phyloP scores from a whole-genome alignment of 2,329 filamentous ascomycete species.

The Onygenales sp. region DNA sequence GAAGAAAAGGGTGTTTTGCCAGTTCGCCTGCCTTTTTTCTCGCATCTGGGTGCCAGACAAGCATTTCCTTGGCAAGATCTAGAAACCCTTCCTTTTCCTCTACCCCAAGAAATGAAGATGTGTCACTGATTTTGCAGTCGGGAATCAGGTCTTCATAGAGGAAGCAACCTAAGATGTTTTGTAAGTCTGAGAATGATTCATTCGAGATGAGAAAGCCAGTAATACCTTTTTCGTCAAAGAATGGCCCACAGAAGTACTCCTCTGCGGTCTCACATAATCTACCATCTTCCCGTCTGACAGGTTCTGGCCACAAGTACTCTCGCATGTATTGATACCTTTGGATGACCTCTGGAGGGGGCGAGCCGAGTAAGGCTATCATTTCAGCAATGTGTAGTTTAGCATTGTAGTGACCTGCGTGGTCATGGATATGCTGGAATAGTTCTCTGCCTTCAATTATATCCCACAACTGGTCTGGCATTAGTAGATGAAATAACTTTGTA shows the following conservation, averaged over 20 bases:
- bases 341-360: constrained; percentile 22
- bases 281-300: constrained; percentile 9
- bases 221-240: constrained; percentile 18
- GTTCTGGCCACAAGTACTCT: constrained; percentile 11
- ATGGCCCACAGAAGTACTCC: constrained; percentile 18
- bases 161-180: constrained; percentile 20
- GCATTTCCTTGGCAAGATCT: constrained; percentile 22
- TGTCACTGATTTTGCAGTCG: constrained; percentile 20
- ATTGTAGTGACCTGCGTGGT: constrained; percentile 20
- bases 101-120: constrained; percentile 18
- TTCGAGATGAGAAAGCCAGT: constrained; percentile 8
- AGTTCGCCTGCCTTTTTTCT: constrained; percentile 23
- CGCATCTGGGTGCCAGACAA: constrained; percentile 21
- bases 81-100: constrained; percentile 23
- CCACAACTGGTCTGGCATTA: constrained; percentile 22
- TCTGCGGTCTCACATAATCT: constrained; percentile 11
- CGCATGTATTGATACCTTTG: constrained; percentile 11
- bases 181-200: constrained; percentile 13
- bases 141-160: constrained; percentile 26
- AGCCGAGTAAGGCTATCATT: constrained; percentile 31
- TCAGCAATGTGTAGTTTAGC: constrained; percentile 28
- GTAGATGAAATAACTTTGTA: constrained; percentile 12
- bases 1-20: constrained; percentile 20
- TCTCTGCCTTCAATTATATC: constrained; percentile 29
- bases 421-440: constrained; percentile 25